These are phyloP conservation scores for Magnusiomyces magnusii DNA, from an alignment of 1,139 yeast genomes.

Conservation along the genomic window DNA sequence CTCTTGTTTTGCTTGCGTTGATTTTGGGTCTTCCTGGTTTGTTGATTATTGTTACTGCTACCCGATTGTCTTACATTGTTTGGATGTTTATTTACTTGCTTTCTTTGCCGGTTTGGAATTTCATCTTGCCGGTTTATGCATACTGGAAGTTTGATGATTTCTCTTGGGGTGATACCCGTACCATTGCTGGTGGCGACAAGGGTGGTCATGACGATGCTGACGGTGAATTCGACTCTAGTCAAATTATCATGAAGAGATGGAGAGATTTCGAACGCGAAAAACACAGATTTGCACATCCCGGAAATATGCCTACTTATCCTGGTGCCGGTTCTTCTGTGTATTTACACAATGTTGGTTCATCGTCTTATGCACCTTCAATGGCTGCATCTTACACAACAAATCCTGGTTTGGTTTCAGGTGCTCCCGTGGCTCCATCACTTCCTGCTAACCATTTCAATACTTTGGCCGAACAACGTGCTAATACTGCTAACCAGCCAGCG, in stretches of 20 bases:
- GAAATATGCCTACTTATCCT: not conserved
- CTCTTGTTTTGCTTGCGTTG: constrained; percentile 69
- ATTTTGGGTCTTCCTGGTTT: constrained; percentile 88
- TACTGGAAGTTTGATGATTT: constrained; percentile 98
- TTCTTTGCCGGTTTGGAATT: constrained; percentile 94
- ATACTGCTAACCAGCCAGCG: not conserved
- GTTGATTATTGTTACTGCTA: constrained; percentile 80
- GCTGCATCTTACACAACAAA: not conserved
- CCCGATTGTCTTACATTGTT: constrained; percentile 62
- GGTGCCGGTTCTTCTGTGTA: not conserved
- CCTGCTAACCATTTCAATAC: not conserved
- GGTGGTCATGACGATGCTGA: constrained; percentile 61
- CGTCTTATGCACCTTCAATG: not conserved
- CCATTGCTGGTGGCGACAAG: constrained; percentile 60
- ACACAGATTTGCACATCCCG: constrained; percentile 12
- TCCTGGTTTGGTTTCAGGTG: not conserved
- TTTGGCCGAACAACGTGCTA: not conserved
- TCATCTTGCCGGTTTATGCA: constrained; percentile 80
- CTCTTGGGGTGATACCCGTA: constrained; percentile 97
- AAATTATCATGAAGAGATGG: constrained; percentile 89
- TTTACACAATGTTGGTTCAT: not conserved
- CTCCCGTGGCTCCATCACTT: not conserved
- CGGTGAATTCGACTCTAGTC: constrained; percentile 85
- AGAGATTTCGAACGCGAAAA: constrained; percentile 76
- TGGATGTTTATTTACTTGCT: constrained; percentile 78